phyloP scores from a whole-genome alignment of 495 filamentous ascomycete genomes.

The Neurospora intermedia region DNA sequence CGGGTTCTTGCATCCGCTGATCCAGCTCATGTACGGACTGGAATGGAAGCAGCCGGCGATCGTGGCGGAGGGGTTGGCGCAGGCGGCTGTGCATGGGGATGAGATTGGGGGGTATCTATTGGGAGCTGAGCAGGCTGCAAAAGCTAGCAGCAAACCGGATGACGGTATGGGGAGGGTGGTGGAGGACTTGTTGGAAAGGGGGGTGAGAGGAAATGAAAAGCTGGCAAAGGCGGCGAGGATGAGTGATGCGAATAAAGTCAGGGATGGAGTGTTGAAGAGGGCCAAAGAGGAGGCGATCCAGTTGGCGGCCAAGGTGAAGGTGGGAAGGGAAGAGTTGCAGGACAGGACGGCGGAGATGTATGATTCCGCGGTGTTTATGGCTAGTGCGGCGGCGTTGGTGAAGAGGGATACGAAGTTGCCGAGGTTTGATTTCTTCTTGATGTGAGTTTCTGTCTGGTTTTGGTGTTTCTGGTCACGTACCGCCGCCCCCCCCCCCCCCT shows the following conservation, averaged over 20 bases:
- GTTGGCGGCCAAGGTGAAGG: constrained; percentile 46
- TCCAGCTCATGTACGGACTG: constrained; percentile 75
- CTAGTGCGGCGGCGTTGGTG: constrained; percentile 40
- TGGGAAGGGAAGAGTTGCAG: constrained; percentile 46
- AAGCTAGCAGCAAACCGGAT: constrained; percentile 18
- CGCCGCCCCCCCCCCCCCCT: not conserved
- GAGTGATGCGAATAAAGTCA: constrained; percentile 50
- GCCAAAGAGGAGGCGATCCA: constrained; percentile 53
- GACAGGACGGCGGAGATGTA: constrained; percentile 68
- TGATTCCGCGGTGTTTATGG: constrained; percentile 53
- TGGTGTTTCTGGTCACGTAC: not conserved
- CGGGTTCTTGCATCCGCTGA: constrained; percentile 71
- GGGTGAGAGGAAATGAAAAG: constrained; percentile 41
- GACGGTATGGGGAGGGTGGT: constrained; percentile 36
- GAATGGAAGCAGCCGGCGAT: constrained; percentile 75
- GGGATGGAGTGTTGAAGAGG: constrained; percentile 52
- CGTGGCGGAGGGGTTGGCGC: constrained; percentile 69
- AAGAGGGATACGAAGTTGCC: constrained; percentile 45
- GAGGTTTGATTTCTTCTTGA: constrained; percentile 76
- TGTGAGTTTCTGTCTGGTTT: constrained; percentile 29
- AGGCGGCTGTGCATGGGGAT: constrained; percentile 53
- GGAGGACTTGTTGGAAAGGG: constrained; percentile 45
- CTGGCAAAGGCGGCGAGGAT: constrained; percentile 38
- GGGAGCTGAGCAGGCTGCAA: constrained; percentile 35
- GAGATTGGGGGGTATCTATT: constrained; percentile 42